Percentiles rank a stretch among this genome's conserved stretches.
phyloP scores from a whole-genome alignment of 73 alveolate genomes.

The Paramecium octaurelia region DNA sequence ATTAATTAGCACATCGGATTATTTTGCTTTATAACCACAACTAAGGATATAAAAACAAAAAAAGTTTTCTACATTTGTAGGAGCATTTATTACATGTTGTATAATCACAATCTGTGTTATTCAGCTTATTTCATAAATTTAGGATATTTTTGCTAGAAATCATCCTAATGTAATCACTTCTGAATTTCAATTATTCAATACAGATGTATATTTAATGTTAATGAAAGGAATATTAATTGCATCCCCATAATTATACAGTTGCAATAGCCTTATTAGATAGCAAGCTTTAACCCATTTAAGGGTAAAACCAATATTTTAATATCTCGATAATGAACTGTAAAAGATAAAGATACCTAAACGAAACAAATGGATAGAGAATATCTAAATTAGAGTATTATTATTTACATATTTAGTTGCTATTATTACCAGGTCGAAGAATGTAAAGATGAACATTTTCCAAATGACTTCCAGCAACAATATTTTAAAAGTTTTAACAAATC shows the following conservation, averaged over 20 bases:
- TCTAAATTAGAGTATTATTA: not conserved
- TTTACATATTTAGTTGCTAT: not conserved
- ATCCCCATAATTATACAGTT: not conserved
- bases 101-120: not conserved
- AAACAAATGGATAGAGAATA: not conserved
- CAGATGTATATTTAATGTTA: not conserved
- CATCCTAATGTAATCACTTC: not conserved
- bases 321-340: not conserved
- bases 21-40: not conserved
- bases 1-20: not conserved
- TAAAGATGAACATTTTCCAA: not conserved
- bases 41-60: not conserved
- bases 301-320: not conserved
- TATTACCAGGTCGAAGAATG: not conserved
- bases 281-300: not conserved
- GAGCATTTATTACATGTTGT: not conserved
- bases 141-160: not conserved
- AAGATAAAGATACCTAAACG: not conserved
- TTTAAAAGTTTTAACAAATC: not conserved
- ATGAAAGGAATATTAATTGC: not conserved
- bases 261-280: not conserved
- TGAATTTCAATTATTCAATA: not conserved
- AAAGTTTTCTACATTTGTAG: not conserved
- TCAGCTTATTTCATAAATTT: not conserved
- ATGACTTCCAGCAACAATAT: not conserved